Base-by-base conservation (phyloP, 305 asterid species). In the Coffea humblotiana region DNA sequence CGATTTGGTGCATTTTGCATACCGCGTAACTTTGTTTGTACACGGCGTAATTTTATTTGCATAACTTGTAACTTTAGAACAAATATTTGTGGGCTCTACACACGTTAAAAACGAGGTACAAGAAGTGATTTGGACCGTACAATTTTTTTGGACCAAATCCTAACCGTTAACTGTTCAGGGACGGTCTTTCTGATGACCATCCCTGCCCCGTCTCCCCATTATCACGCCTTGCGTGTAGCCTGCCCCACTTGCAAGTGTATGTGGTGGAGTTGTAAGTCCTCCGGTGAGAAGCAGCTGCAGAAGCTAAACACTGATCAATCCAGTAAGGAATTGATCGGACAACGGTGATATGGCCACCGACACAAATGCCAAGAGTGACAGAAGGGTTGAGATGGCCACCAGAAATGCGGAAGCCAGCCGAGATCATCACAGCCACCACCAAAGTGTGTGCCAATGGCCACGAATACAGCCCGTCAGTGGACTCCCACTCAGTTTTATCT, bases 331-430 rank as follows among this genome's bases (percentile, higher is more conserved):
- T 63, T 21, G 99, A 91, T 67, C 98, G 83, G 76, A 93, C 66
- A 27, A 95, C 82, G 35, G 99, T 92, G 86, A 95, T 92, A 75
- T 91, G 92, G 7, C 98, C 99, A 23, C 98, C 99, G 79, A 81
- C 87, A 19, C 90, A 89, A 48, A 95, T 93, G 45, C 98, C 97
- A 14, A 95, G 80, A 23, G 99, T 95, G 77, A 95, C 99, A 58
- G 99, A 96, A 9, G 99, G 99, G 87, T 95, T 95, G 52, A 93
- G 89, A 79, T 95, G 99, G 66, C 91, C 98, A 64, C 98, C 99
- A 81, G 99, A 95, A 27, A 95, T 93, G 16, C 99, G 87, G 14
- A 95, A 81, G 14, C 98, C 98, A 79, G 98, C 98, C 16, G 96
- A 90, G 4, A 93, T 86, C 89, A 90, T 92, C 78, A 91, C 99